These are phyloP conservation scores for Termitomyces sp. DNA, from an alignment of 768 basidiomycete genomes.

Conservation along the genomic window DNA sequence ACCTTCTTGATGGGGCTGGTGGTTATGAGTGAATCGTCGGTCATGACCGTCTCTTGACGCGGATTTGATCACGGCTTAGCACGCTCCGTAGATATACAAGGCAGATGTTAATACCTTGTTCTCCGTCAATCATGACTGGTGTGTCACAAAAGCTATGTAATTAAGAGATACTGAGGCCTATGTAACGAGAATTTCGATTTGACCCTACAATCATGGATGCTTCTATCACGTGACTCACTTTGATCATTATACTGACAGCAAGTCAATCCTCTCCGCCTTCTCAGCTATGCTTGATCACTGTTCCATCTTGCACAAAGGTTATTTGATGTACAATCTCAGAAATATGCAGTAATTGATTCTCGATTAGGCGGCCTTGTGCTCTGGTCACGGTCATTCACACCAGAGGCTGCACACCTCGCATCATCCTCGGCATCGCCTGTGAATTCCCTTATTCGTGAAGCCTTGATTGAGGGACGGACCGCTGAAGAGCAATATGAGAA, in stretches of 20 bases:
- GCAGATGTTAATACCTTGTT: background rate
- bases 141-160: background rate
- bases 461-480: conserved; percentile 85
- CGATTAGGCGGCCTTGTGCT: conserved; percentile 80
- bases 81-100: background rate
- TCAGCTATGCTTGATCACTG: conserved; percentile 85
- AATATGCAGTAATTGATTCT: background rate
- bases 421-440: conserved; percentile 75
- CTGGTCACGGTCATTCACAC: conserved; percentile 94
- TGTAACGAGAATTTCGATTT: background rate
- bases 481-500: conserved; percentile 84
- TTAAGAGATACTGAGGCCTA: background rate
- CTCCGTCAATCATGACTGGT: background rate
- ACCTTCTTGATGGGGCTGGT: background rate
- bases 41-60: background rate
- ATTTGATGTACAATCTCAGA: background rate
- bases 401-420: conserved; percentile 66
- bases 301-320: conserved; percentile 92
- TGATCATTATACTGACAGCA: background rate
- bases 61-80: background rate
- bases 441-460: conserved; percentile 84
- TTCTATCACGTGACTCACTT: background rate
- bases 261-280: background rate
- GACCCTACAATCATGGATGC: background rate
- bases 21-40: background rate